Conservation (phyloP, 805 yeast genomes). For the Yarrowia osloensis region DNA sequence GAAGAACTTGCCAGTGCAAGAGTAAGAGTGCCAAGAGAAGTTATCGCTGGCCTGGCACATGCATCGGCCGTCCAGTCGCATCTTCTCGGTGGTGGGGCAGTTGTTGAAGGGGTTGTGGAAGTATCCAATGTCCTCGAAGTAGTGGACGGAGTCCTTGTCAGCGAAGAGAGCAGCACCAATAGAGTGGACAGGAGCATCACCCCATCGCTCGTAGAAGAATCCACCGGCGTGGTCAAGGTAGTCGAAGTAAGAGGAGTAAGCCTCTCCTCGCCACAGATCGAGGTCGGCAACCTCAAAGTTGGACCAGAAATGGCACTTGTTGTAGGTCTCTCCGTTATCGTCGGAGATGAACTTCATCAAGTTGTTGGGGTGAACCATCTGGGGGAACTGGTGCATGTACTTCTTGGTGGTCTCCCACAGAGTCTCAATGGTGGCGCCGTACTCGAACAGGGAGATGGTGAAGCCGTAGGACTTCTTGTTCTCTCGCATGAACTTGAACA, state of each 20-base stretch:
- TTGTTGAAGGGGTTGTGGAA: constrained; percentile 61
- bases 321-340: constrained; percentile 69
- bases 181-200: constrained; percentile 90
- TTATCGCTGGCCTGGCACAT: constrained; percentile 47
- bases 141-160: constrained; percentile 60
- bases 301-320: constrained; percentile 87
- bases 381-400: constrained; percentile 62
- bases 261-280: constrained; percentile 62
- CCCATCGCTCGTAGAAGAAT: constrained; percentile 87
- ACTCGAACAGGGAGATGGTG: constrained; percentile 72
- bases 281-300: constrained; percentile 75
- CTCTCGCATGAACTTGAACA: constrained; percentile 79
- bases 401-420: constrained; percentile 73
- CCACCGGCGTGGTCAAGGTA: constrained; percentile 70
- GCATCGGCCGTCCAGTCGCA: constrained; percentile 51
- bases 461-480: constrained; percentile 73
- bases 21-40: constrained; percentile 44
- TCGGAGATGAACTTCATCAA: constrained; percentile 71
- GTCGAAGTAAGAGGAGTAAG: constrained; percentile 62
- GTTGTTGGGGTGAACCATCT: constrained; percentile 60
- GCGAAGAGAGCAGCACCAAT: constrained; percentile 67
- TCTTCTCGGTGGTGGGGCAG: constrained; percentile 65
- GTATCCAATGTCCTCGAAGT: constrained; percentile 75
- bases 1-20: constrained; percentile 43
- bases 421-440: constrained; percentile 67